These are phyloP conservation scores for Tetradesmus lagerheimii DNA, from an alignment of 139 green algal genomes.

Conservation along the genomic window DNA sequence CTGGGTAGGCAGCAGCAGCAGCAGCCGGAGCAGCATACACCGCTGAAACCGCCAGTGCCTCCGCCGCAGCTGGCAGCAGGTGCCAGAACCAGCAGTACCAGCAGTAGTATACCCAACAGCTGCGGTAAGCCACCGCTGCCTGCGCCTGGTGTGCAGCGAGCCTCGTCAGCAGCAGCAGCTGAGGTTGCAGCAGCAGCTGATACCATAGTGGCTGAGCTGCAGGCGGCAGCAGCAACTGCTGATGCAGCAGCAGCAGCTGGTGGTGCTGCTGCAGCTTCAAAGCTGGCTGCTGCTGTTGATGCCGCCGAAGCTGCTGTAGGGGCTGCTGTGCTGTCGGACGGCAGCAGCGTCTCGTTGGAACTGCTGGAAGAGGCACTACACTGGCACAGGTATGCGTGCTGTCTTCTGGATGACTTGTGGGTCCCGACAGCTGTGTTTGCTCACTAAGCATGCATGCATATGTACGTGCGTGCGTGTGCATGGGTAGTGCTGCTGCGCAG, in stretches of 20 bases:
- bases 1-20: neutral
- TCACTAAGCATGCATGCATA: too few species aligned
- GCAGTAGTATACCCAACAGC: neutral
- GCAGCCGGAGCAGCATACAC: neutral
- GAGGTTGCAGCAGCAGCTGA: neutral
- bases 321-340: neutral
- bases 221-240: neutral
- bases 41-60: neutral
- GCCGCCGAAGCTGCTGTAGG: neutral
- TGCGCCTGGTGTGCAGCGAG: neutral
- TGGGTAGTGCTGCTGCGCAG: too few species aligned
- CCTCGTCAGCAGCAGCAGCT: neutral
- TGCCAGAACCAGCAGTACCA: neutral
- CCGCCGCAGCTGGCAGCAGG: neutral
- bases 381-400: conserved; percentile 48
- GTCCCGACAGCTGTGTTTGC: too few species aligned
- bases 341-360: conserved; percentile 21
- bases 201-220: neutral
- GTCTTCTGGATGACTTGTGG: too few species aligned
- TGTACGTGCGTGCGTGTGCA: too few species aligned
- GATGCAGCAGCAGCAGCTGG: neutral
- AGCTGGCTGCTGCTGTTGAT: neutral
- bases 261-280: neutral
- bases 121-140: neutral
- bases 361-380: conserved; percentile 59